Conservation (phyloP, 176 grass and related monocot species). For the Oryza australiensis region DNA sequence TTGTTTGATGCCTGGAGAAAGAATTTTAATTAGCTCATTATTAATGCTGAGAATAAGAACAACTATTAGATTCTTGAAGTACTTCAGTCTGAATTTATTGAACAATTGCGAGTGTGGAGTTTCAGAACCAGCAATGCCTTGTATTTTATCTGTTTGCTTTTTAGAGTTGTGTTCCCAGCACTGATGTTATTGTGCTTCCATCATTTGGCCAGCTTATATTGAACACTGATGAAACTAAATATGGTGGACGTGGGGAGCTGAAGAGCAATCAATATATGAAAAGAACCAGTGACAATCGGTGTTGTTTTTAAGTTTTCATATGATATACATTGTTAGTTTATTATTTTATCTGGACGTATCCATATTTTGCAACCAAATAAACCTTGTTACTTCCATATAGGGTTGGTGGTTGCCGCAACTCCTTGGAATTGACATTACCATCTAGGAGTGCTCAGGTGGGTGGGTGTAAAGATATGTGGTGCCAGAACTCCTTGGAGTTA, state of each 20-base stretch:
- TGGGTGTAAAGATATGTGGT: neutral
- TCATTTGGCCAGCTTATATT: conserved; percentile 59
- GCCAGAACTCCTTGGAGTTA: neutral
- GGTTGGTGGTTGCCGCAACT: conserved; percentile 76
- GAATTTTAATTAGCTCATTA: neutral
- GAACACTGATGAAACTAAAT: conserved; percentile 85
- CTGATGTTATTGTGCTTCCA: neutral
- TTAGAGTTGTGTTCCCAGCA: neutral
- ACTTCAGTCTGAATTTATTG: neutral
- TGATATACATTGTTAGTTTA: conserved; percentile 10
- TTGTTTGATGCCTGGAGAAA: neutral
- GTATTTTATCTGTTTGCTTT: neutral
- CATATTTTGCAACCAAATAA: conserved; percentile 3
- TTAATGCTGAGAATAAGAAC: neutral
- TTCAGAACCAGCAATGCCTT: neutral
- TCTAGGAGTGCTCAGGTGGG: conserved; percentile 93
- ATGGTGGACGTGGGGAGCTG: conserved; percentile 72
- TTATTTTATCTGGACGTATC: conserved; percentile 9
- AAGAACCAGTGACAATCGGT: conserved; percentile 76
- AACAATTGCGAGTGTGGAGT: neutral
- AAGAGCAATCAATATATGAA: conserved; percentile 55
- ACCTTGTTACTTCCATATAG: conserved; percentile 38
- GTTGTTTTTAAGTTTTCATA: conserved; percentile 32
- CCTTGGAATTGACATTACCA: conserved; percentile 76
- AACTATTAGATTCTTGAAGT: conserved; percentile 15